Percentiles rank a stretch among this genome's conserved stretches.
Conservation (phyloP, 192 early-diverging fungal species). For the Podila epigama region DNA sequence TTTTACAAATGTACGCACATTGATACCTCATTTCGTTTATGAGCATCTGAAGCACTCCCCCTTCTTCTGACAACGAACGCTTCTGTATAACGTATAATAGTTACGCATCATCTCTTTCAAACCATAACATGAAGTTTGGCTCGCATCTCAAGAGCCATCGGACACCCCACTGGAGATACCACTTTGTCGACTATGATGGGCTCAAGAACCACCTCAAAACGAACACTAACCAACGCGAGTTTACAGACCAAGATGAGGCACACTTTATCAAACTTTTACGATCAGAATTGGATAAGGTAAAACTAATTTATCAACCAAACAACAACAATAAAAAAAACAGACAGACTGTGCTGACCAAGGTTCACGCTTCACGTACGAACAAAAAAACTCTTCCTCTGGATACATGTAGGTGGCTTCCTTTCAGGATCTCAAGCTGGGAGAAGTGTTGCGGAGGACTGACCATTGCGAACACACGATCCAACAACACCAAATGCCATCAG, state of each 20-base stretch:
- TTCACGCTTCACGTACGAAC: too few relatives aligned
- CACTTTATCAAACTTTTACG: constrained; percentile 90
- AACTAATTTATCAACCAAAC: not conserved
- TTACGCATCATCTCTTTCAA: not conserved
- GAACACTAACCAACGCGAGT: constrained; percentile 63
- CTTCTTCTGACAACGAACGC: not conserved
- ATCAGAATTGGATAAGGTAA: constrained; percentile 89
- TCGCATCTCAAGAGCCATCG: constrained; percentile 71
- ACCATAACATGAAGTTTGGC: constrained; percentile 84
- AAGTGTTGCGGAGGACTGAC: constrained; percentile 71
- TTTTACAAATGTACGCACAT: not conserved
- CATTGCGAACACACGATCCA: constrained; percentile 65
- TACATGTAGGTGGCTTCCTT: constrained; percentile 77
- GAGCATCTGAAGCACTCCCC: not conserved
- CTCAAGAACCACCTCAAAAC: constrained; percentile 84
- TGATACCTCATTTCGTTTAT: not conserved
- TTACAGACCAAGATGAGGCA: constrained; percentile 84
- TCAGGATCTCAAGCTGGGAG: constrained; percentile 72
- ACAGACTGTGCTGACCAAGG: too few relatives aligned
- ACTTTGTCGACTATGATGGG: constrained; percentile 81
- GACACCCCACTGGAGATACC: constrained; percentile 79
- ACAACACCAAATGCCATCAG: constrained; percentile 47
- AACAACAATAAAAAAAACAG: not conserved
- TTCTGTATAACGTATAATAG: not conserved
- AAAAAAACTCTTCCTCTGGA: not conserved